phyloP scores from a whole-genome alignment of 108 stramenopile genomes.

The Heterococcus sp. region DNA sequence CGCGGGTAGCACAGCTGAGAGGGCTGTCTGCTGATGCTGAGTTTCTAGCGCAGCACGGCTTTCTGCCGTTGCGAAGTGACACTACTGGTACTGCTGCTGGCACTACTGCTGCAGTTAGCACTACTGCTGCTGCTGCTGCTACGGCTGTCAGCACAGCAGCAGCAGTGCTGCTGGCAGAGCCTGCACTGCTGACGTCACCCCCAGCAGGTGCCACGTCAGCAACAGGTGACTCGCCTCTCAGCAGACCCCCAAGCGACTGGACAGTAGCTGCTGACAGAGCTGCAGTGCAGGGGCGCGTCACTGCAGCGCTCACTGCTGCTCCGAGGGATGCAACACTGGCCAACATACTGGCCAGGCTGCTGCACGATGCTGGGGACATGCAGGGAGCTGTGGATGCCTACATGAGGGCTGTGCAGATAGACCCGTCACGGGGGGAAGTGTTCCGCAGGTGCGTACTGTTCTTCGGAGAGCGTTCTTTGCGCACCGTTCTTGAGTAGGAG shows the following conservation, averaged over 20 bases:
- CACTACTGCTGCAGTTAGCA: background rate
- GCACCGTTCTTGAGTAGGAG: background rate
- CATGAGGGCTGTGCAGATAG: slow-evolving; percentile 34
- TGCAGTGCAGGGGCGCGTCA: slow-evolving; percentile 10
- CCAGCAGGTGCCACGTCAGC: background rate
- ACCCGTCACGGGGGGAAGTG: slow-evolving; percentile 23
- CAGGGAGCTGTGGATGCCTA: slow-evolving; percentile 26
- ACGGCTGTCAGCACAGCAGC: background rate
- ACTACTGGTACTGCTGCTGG: background rate
- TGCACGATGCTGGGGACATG: slow-evolving; percentile 27
- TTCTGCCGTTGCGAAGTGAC: background rate
- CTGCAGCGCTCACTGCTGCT: slow-evolving; percentile 1
- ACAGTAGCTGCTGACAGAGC: slow-evolving; percentile 5
- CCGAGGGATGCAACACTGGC: background rate
- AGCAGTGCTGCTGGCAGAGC: background rate
- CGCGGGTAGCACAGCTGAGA: slow-evolving; percentile 23
- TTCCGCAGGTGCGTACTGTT: slow-evolving; percentile 13
- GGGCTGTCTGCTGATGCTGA: slow-evolving; percentile 5
- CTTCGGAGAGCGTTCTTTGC: background rate
- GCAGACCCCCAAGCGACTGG: background rate
- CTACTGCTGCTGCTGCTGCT: background rate
- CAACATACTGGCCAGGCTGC: slow-evolving; percentile 24
- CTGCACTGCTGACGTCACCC: background rate
- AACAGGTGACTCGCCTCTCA: background rate
- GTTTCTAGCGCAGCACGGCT: background rate